Base-by-base conservation (phyloP, 345 rosid genomes). In the Adansonia digitata region DNA sequence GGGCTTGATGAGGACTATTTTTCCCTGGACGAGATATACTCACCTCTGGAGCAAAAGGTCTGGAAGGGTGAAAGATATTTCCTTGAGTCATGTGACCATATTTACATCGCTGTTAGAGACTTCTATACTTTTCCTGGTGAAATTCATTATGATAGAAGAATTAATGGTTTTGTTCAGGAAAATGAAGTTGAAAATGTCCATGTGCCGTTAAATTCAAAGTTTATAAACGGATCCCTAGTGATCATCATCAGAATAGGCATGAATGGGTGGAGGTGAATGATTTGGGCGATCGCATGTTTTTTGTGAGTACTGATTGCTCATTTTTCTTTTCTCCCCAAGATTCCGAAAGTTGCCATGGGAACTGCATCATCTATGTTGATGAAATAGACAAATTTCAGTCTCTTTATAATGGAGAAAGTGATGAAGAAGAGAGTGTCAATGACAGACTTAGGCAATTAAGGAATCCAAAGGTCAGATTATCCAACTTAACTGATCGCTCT, bases 341-440 rank as follows among this genome's bases (percentile, higher is more conserved):
- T 11, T 76, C 22, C 43, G 27, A 18, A 20, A 79, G 69, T 1
- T 29, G 7, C 17, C 42, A 14, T 68, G 72, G 72, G 35, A 80
- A 80, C 57, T 70, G 52, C 45, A 80, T 80, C 6, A 31, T 73
- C 46, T 77, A 57, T 52, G 72, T 77, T 18, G 77, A 73, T 59
- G 80, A 78, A 43, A 35, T 72, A 18, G 34, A 43, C 29, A 39
- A 52, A 1, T 1, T 26, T 22, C 17, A 8, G 27, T 18, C 0
- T 52, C 8, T 18, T 18, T 3, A 15, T 29, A 34, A 43, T 7
- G 46, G 0, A 7, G 71, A 7, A 31, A 7, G 4, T 3, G 22
- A 5, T 39, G 72, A 53, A 39, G 73, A 5, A 43, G 48, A 75
- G 2, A 24, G 43, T 20, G 46, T 40, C 17, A 52, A 7, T 2